Conservation (phyloP, 2,329 filamentous ascomycete genomes). For the Neofusicoccum laricinum region DNA sequence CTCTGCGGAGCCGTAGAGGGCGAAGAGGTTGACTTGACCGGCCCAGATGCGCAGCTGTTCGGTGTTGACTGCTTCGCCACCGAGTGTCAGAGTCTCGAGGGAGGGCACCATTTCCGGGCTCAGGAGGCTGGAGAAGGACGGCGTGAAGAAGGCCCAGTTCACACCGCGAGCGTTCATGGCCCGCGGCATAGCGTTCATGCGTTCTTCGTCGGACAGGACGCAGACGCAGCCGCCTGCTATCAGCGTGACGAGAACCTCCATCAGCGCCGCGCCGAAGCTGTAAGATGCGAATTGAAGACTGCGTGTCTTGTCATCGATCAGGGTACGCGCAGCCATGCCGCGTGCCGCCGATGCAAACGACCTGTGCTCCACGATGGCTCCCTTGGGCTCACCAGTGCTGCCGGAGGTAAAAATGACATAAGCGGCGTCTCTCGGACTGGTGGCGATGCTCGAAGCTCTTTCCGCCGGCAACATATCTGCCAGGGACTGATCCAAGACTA, state of each 20-base stretch:
- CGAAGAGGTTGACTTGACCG: too few relatives aligned
- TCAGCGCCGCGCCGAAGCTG: constrained; percentile 35
- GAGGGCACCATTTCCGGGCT: constrained; percentile 36
- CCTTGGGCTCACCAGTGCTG: constrained; percentile 24
- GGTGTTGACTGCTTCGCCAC: constrained; percentile 29
- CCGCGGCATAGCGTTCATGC: constrained; percentile 24
- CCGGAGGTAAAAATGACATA: constrained; percentile 25
- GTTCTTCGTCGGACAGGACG: constrained; percentile 44
- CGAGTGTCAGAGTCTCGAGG: constrained; percentile 36
- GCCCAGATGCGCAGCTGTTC: background rate
- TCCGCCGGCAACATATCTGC: background rate
- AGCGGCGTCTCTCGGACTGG: background rate
- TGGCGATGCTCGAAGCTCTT: background rate
- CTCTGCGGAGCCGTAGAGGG: too few relatives aligned
- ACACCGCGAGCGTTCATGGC: too few relatives aligned
- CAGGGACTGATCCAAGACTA: background rate
- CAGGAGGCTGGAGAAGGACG: constrained; percentile 35
- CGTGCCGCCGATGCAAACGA: constrained; percentile 26
- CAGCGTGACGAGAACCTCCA: constrained; percentile 35
- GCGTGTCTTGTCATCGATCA: constrained; percentile 28
- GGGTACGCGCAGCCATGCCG: background rate
- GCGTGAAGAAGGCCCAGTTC: constrained; percentile 35
- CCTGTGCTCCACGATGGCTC: constrained; percentile 29
- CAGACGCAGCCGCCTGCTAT: constrained; percentile 34
- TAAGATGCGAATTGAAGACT: constrained; percentile 38